A percentile compares a stretch with the other conserved stretches of the same genome.
These are phyloP conservation scores for Luffa aegyptiaca DNA, from an alignment of 306 rosid species.

Conservation along the genomic window DNA sequence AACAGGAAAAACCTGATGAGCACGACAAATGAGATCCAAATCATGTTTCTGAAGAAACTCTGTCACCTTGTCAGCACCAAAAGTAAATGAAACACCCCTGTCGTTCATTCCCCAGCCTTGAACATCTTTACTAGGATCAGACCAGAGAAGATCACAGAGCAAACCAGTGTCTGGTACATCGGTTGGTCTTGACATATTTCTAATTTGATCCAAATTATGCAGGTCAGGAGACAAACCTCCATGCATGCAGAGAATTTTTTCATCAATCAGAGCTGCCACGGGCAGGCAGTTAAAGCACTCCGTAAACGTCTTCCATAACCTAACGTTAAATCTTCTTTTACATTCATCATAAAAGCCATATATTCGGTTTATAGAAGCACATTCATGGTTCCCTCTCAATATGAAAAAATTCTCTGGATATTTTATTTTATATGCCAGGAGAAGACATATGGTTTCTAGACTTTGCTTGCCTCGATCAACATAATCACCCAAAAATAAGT, in stretches of 20 bases:
- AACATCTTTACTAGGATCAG: conserved; percentile 82
- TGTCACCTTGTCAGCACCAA: conserved; percentile 73
- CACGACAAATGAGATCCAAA: conserved; percentile 94
- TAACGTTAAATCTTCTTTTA: conserved; percentile 82
- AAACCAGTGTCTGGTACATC: conserved; percentile 93
- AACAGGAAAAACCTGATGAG: conserved; percentile 71
- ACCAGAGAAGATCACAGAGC: conserved; percentile 97
- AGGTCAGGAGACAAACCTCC: conserved; percentile 96
- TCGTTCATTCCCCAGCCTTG: conserved; percentile 92
- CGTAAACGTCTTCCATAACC: conserved; percentile 80
- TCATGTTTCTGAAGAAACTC: conserved; percentile 86
- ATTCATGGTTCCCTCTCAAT: conserved; percentile 93
- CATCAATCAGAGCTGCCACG: conserved; percentile 91
- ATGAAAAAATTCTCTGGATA: conserved; percentile 84
- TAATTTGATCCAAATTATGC: conserved; percentile 62
- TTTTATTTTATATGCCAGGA: conserved; percentile 80
- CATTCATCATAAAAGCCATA: conserved; percentile 98
- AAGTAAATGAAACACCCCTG: conserved; percentile 90
- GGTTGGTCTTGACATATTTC: conserved; percentile 64
- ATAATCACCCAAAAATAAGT: conserved; percentile 91
- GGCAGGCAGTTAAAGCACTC: conserved; percentile 91
- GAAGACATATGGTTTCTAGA: conserved; percentile 89
- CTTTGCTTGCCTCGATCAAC: conserved; percentile 98
- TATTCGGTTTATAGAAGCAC: conserved; percentile 91
- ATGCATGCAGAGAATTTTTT: conserved; percentile 91